Percentiles rank a stretch among this genome's conserved stretches.
Conservation (phyloP, 2,329 filamentous ascomycete species). For the Apiospora aurea region DNA sequence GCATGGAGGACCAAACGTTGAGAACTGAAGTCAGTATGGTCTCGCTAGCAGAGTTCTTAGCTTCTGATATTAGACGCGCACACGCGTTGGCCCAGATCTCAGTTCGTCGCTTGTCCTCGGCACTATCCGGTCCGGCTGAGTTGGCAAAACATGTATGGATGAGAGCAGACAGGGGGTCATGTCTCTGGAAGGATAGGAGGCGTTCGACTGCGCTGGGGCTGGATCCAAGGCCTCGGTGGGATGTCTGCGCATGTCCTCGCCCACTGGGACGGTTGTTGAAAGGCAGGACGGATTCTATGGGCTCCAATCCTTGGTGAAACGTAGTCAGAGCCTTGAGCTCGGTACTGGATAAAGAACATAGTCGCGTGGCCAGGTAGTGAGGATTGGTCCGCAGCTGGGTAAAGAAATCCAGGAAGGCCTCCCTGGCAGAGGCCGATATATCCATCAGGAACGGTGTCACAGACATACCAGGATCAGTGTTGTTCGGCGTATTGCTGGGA, state of each 20-base stretch:
- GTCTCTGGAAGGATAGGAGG: constrained; percentile 86
- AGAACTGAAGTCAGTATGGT: constrained; percentile 84
- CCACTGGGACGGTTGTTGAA: constrained; percentile 64
- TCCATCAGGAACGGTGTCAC: constrained; percentile 71
- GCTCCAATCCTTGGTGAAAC: constrained; percentile 80
- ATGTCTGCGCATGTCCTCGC: constrained; percentile 53
- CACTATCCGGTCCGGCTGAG: constrained; percentile 80
- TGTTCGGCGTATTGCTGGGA: constrained; percentile 51
- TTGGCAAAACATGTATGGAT: constrained; percentile 91
- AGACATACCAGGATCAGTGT: constrained; percentile 39
- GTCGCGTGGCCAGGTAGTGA: constrained; percentile 83
- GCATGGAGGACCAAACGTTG: constrained; percentile 85
- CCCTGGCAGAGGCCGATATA: constrained; percentile 76
- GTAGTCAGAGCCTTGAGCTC: constrained; percentile 81
- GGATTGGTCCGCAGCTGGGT: constrained; percentile 84
- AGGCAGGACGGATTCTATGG: constrained; percentile 82
- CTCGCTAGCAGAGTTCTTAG: constrained; percentile 72
- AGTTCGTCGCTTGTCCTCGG: constrained; percentile 79
- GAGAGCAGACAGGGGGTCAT: constrained; percentile 83
- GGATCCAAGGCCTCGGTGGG: constrained; percentile 54
- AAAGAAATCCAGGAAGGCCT: constrained; percentile 80
- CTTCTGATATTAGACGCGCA: constrained; percentile 78
- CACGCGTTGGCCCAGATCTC: constrained; percentile 90
- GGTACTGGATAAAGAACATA: constrained; percentile 75
- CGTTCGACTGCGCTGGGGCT: constrained; percentile 76